These are phyloP conservation scores for Syncephalastrum sp. DNA, from an alignment of 371 early-diverging fungal species.

Conservation along the genomic window DNA sequence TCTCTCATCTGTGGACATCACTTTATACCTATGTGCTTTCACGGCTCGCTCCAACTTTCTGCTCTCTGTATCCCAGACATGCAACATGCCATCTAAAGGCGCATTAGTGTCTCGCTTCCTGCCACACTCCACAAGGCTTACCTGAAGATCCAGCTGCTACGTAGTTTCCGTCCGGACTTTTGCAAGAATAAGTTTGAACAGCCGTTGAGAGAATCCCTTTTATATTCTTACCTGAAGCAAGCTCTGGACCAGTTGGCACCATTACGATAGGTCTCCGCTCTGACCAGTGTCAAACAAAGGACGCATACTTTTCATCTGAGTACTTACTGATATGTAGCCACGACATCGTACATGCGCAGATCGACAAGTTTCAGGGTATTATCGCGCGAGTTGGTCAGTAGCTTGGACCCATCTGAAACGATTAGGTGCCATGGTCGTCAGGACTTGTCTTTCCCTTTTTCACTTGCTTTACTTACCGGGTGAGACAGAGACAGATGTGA, in stretches of 20 bases:
- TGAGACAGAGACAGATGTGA: constrained; percentile 80
- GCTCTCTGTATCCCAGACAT: constrained; percentile 71
- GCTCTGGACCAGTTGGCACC: constrained; percentile 89
- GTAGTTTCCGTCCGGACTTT: constrained; percentile 84
- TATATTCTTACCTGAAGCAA: constrained; percentile 64
- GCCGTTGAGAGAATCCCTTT: background rate
- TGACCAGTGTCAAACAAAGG: constrained; percentile 17
- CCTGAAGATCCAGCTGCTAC: constrained; percentile 79
- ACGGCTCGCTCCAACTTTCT: constrained; percentile 48
- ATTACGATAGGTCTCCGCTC: constrained; percentile 75
- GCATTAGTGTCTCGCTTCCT: background rate
- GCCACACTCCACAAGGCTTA: constrained; percentile 18
- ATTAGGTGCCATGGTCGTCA: background rate
- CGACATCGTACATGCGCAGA: constrained; percentile 72
- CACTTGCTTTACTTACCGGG: constrained; percentile 45
- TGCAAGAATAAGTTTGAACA: constrained; percentile 7
- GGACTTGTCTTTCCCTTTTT: background rate
- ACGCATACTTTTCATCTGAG: background rate
- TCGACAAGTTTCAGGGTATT: constrained; percentile 88
- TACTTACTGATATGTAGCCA: constrained; percentile 63
- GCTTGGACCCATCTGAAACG: constrained; percentile 52
- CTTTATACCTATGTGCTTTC: constrained; percentile 50
- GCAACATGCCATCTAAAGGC: constrained; percentile 68
- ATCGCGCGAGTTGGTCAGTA: constrained; percentile 92
- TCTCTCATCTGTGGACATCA: background rate